Evolutionary conservation across 192 early-diverging fungal species (phyloP).

Genomic region (Radiomyces spectabilis): DNA sequence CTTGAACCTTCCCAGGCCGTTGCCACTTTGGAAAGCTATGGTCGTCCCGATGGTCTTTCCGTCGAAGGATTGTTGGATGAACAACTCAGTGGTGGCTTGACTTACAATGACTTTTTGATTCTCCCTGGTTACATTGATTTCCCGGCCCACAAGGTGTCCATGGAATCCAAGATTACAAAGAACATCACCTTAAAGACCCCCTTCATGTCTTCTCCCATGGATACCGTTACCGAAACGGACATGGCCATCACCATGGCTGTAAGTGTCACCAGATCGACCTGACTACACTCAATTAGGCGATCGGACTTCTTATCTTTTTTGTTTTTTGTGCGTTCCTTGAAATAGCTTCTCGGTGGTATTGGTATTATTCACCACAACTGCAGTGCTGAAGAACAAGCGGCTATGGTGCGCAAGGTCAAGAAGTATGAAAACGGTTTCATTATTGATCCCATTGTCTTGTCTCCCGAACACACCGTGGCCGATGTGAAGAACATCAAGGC

Average conservation of each 20-base stretch:
- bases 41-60: conserved; percentile 71
- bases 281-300: too few relatives aligned
- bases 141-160: conserved; percentile 66
- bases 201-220: conserved; percentile 95
- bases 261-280: too few relatives aligned
- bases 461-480: conserved; percentile 72
- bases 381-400: conserved; percentile 88
- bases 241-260: conserved; percentile 98
- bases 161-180: conserved; percentile 85
- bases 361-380: conserved; percentile 99
- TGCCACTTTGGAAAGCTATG: conserved; percentile 20
- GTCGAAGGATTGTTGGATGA: conserved; percentile 80
- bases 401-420: conserved; percentile 97
- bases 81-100: conserved; percentile 76
- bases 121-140: conserved; percentile 96
- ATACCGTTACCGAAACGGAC: conserved; percentile 96
- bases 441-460: conserved; percentile 84
- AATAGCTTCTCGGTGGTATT: conserved; percentile 77
- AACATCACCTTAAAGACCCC: conserved; percentile 89
- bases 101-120: conserved; percentile 98
- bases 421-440: conserved; percentile 99
- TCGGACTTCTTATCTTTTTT: background rate
- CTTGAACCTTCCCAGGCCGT: conserved; percentile 27
- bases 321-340: background rate
- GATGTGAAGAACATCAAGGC: conserved; percentile 86